These are phyloP conservation scores for Zygosaccharomyces siamensis DNA, from an alignment of 805 yeast species.

Conservation along the genomic window DNA sequence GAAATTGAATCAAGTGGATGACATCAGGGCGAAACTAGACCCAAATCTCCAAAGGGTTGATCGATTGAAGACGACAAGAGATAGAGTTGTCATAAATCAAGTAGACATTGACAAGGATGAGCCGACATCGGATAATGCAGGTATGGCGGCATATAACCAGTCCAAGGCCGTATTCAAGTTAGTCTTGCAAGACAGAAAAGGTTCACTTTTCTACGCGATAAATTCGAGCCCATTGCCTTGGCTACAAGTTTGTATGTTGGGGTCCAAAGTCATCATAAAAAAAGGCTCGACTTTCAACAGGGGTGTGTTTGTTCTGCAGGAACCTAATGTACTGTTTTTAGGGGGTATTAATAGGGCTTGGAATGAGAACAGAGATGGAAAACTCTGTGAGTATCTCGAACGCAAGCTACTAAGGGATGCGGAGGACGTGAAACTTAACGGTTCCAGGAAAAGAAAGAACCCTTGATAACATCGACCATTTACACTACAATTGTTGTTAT, in stretches of 20 bases:
- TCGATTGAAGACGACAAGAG: constrained; percentile 37
- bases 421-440: constrained; percentile 1
- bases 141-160: neutral
- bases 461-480: constrained; percentile 1
- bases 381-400: constrained; percentile 31
- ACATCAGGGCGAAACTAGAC: constrained; percentile 47
- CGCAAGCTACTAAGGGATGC: constrained; percentile 23
- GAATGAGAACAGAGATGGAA: constrained; percentile 36
- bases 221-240: constrained; percentile 53
- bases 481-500: neutral
- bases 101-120: constrained; percentile 44
- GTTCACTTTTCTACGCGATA: constrained; percentile 51
- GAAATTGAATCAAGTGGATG: constrained; percentile 49
- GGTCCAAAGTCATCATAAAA: constrained; percentile 52
- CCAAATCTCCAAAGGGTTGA: constrained; percentile 59
- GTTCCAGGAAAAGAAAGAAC: constrained; percentile 19
- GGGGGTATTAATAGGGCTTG: constrained; percentile 40
- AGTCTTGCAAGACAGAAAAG: constrained; percentile 50
- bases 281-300: constrained; percentile 44
- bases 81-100: constrained; percentile 40
- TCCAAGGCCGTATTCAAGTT: constrained; percentile 43
- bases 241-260: constrained; percentile 46
- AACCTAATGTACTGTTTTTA: constrained; percentile 30
- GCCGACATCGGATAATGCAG: constrained; percentile 8
- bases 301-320: constrained; percentile 41